Percentiles rank a stretch among this genome's conserved stretches.
These are phyloP conservation scores for Ophiostoma ips DNA, from an alignment of 2,329 filamentous ascomycete genomes.

Conservation along the genomic window DNA sequence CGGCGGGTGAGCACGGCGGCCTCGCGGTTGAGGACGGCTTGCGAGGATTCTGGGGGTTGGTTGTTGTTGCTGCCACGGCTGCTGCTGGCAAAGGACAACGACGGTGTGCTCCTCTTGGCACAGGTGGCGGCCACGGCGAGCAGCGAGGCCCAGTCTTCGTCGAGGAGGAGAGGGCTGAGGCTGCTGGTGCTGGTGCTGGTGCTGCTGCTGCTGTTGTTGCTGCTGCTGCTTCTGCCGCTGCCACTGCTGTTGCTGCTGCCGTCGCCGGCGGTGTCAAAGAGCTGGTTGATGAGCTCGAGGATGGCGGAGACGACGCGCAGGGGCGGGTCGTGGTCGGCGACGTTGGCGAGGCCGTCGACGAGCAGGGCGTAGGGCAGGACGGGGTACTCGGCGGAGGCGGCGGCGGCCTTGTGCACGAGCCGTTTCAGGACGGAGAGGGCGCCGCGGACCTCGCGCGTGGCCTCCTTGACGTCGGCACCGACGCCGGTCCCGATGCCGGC, in stretches of 20 bases:
- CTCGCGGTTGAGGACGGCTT: constrained; percentile 29
- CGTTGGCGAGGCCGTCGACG: constrained; percentile 40
- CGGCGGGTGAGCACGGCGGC: constrained; percentile 31
- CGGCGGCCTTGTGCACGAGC: constrained; percentile 43
- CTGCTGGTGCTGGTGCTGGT: too few species aligned
- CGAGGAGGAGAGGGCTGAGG: constrained; percentile 42
- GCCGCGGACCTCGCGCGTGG: constrained; percentile 44
- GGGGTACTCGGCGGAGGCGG: constrained; percentile 48
- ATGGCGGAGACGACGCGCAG: constrained; percentile 32
- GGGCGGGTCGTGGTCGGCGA: constrained; percentile 31
- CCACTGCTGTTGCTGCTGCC: too few species aligned
- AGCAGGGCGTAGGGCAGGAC: constrained; percentile 43
- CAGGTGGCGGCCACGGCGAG: constrained; percentile 47
- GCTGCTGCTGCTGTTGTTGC: too few species aligned
- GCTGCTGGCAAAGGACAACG: not conserved
- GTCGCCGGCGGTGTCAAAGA: constrained; percentile 40
- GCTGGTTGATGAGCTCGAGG: constrained; percentile 38
- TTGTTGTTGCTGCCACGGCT: not conserved
- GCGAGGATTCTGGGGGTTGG: constrained; percentile 19
- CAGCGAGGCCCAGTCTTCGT: constrained; percentile 52
- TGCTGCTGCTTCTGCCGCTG: too few species aligned
- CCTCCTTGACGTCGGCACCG: constrained; percentile 36
- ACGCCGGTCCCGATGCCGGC: too few species aligned
- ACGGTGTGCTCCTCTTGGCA: constrained; percentile 21
- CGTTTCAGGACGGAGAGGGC: constrained; percentile 50